Evolutionary conservation across 106 monocot species (phyloP), one percentile per base, ranked within the genome.

Genomic region (Gastrodia elata): DNA sequence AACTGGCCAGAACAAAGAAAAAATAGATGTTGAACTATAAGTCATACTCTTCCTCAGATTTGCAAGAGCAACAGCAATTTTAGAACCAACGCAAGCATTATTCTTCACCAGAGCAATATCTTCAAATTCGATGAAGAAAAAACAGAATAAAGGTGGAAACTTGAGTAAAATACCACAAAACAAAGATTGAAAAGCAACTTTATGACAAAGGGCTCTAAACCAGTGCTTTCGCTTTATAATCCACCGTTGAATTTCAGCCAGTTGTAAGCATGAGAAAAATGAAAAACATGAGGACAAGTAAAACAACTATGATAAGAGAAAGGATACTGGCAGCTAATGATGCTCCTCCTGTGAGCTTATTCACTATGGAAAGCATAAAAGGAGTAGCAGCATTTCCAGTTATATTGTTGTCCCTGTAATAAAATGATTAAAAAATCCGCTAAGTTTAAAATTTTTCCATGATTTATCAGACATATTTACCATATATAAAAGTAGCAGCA

Each of bases 71-170:
- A 88, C 88, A 10, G 97, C 90, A 81, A 93, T 83, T 82, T 84
- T 88, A 37, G 97, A 87, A 80, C 93, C 97, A 76, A 98, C 59
- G 39, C 73, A 74, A 55, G 98, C 98, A 89, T 98, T 98, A 80
- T 98, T 98, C 88, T 98, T 98, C 72, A 98, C 88, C 44, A 98
- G 98, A 39, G 90, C 86, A 67, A 98, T 98, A 44, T 98, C 98
- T 93, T 79, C 71, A 28, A n/a, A 15, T 39, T 58, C 59, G n/a
- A 11, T 87, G 75, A 86, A 83, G 84, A 77, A 78, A n/a, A 69
- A 89, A 39, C 6, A 6, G 67, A 6, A 37, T 68, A 13, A 9
- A 76, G 7, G 72, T 22, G 14, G 24, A 18, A 57, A 38, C n/a
- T n/a, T n/a, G n/a, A n/a, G n/a, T n/a, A n/a, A n/a, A n/a, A n/a